phyloP scores from a whole-genome alignment of 495 filamentous ascomycete genomes.

The Xylaria telfairii region DNA sequence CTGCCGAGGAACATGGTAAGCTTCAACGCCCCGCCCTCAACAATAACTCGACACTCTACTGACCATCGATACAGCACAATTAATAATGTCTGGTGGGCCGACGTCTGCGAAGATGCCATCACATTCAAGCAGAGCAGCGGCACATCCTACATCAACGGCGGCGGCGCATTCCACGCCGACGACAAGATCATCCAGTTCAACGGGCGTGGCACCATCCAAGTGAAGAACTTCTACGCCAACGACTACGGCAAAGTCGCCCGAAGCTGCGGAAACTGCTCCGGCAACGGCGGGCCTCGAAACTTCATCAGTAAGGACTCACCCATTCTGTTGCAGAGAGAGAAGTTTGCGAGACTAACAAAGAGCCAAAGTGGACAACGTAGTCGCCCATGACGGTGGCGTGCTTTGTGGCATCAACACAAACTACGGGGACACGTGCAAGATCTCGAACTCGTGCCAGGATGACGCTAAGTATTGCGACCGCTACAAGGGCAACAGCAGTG shows the following conservation, averaged over 20 bases:
- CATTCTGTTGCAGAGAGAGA: neutral
- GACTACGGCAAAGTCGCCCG: slow-evolving; percentile 62
- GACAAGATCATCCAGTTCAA: slow-evolving; percentile 74
- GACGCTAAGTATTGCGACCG: slow-evolving; percentile 22
- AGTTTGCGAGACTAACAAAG: slow-evolving; percentile 29
- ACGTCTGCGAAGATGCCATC: slow-evolving; percentile 59
- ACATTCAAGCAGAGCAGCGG: slow-evolving; percentile 38
- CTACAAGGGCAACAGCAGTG: slow-evolving; percentile 34
- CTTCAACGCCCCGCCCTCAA: slow-evolving; percentile 39
- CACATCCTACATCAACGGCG: slow-evolving; percentile 58
- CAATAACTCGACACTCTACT: neutral
- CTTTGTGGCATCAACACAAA: slow-evolving; percentile 58
- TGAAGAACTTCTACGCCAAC: slow-evolving; percentile 60
- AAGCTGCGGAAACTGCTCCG: slow-evolving; percentile 64
- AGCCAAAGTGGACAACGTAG: slow-evolving; percentile 43
- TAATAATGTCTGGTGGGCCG: slow-evolving; percentile 61
- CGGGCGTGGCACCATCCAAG: slow-evolving; percentile 60
- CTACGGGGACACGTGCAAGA: slow-evolving; percentile 52
- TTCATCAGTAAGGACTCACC: slow-evolving; percentile 37
- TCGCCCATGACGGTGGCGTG: slow-evolving; percentile 37
- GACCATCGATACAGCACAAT: slow-evolving; percentile 40
- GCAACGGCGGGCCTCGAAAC: slow-evolving; percentile 36
- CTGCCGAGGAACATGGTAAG: slow-evolving; percentile 54
- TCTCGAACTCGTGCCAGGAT: slow-evolving; percentile 29
- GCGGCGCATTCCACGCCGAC: slow-evolving; percentile 61